Evolutionary conservation across 2,329 filamentous ascomycete genomes (phyloP), one percentile per base, ranked within the genome.

Genomic region (Cercospora brassicicola): DNA sequence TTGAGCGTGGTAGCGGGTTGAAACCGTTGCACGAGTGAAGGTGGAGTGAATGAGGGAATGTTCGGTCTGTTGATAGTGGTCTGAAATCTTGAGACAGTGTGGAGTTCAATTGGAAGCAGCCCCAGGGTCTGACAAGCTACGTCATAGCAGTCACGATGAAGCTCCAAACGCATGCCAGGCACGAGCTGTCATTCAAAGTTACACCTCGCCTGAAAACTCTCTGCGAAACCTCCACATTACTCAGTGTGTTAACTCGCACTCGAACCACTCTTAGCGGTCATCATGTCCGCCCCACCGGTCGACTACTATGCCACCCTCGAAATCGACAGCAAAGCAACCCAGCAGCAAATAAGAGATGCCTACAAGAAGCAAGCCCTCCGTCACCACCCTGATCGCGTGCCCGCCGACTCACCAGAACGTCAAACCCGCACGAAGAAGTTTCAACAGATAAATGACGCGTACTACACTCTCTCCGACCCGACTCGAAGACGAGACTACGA

Each of bases 291-390:
- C 56, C 77, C 77, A 59, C 76, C 76, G 42, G 76, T 77, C 31
- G 77, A 79, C 66, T 79, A 78, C 72, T 79, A 80, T 65, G 75
- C 78, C 56, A 73, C 77, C 5, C 77, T 80, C 36, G 74, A 78
- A 65, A 65, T 80, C 72, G 70, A 75, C 62, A 86, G 92, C 39
- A 90, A 86, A 73, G 93, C 94, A 36, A 91, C 89, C 0, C 88
- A 89, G 67, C 89, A 93, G 76, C 91, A 98, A 79, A 90, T 99
- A 77, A 91, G 94, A 74, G 91, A 92, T 84, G 95, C 94, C 61
- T 99, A 98, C 85, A 99, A 99, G 80, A 90, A 91, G 68, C 91
- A 92, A 75, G 94, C 94, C 4, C 84, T 98, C 56, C 96, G 95
- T 81, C 93, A 92, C 71, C 94, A 98, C 79, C 94, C 94, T 1